Evolutionary conservation across 2,329 filamentous ascomycete genomes (phyloP).

Genomic region (Microcyclospora pomicola): DNA sequence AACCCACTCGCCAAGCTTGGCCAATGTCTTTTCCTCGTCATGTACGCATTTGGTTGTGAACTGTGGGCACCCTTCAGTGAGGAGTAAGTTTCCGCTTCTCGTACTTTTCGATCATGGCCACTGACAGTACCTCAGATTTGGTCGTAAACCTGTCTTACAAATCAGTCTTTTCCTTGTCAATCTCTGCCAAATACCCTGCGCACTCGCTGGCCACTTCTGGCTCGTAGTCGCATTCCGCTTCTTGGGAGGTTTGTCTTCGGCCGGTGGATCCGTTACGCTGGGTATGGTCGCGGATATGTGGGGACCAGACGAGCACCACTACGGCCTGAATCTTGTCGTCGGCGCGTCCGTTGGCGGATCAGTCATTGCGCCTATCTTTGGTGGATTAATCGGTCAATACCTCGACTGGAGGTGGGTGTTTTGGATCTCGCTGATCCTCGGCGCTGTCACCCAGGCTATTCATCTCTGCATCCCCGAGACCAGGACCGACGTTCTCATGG

Average conservation of each 20-base stretch:
- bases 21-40: conserved; percentile 63
- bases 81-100: conserved; percentile 30
- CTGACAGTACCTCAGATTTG: conserved; percentile 30
- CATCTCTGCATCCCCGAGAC: conserved; percentile 54
- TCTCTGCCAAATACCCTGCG: conserved; percentile 53
- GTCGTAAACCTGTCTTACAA: conserved; percentile 63
- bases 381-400: conserved; percentile 19
- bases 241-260: conserved; percentile 37
- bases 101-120: no score
- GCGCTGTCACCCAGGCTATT: conserved; percentile 51
- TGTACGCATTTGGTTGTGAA: conserved; percentile 77
- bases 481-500: conserved; percentile 59
- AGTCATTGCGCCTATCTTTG: conserved; percentile 20
- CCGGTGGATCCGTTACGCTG: conserved; percentile 49
- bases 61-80: conserved; percentile 82
- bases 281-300: conserved; percentile 54
- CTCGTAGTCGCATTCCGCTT: conserved; percentile 31
- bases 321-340: conserved; percentile 42
- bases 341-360: conserved; percentile 22
- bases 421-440: conserved; percentile 76
- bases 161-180: conserved; percentile 62
- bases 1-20: conserved; percentile 56
- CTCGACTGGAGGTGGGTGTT: conserved; percentile 64
- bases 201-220: conserved; percentile 28
- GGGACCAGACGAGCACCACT: conserved; percentile 42